Evolutionary conservation across 768 basidiomycete species (phyloP).

Genomic region (Brasilioporus rufonigricans): DNA sequence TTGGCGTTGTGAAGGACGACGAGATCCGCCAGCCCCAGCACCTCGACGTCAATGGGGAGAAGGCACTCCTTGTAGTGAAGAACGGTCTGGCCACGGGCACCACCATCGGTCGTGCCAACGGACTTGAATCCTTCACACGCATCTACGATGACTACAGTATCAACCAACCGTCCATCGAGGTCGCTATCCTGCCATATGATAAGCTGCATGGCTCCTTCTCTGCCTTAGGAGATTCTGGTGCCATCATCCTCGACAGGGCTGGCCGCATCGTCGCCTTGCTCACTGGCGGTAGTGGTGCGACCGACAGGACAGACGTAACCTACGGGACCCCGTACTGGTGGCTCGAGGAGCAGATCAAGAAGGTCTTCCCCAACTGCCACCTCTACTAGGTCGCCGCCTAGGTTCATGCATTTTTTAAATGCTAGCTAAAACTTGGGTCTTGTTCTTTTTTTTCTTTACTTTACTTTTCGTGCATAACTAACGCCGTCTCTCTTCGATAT

Average conservation of each 20-base stretch:
- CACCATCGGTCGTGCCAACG: background rate
- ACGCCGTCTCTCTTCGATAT: no score
- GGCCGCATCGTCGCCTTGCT: background rate
- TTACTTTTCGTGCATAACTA: no score
- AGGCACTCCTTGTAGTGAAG: background rate
- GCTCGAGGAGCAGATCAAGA: background rate
- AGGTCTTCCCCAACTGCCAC: background rate
- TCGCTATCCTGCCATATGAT: background rate
- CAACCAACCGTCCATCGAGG: background rate
- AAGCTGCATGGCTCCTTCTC: background rate
- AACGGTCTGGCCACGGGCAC: background rate
- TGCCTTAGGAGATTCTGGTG: background rate
- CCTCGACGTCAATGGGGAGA: background rate
- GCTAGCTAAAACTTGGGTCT: no score
- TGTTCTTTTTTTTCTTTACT: no score
- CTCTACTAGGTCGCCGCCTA: background rate
- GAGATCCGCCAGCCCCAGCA: background rate
- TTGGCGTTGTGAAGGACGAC: background rate
- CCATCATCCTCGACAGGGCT: background rate
- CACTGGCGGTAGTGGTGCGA: background rate
- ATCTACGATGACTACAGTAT: background rate
- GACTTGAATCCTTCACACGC: background rate
- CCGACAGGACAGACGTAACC: background rate
- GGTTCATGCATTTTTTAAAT: background rate
- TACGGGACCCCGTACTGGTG: background rate